Evolutionary conservation across 2,329 filamentous ascomycete species (phyloP).

Genomic region (Tothia fuscella): DNA sequence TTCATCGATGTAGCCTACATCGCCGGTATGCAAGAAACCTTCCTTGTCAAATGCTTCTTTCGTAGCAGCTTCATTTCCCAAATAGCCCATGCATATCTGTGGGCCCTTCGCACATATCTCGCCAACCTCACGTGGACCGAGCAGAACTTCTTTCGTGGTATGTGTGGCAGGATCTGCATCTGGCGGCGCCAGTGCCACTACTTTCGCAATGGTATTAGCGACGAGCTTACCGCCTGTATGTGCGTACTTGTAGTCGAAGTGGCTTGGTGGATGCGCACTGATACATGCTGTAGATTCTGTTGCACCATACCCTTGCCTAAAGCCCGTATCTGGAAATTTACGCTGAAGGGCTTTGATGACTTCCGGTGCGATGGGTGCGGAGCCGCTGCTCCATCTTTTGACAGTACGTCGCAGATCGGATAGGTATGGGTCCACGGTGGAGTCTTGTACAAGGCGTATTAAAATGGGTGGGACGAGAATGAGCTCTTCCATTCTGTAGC

Average conservation of each 20-base stretch:
- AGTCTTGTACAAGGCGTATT: conserved; percentile 1
- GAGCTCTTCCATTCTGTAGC: not conserved
- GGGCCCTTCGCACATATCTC: conserved; percentile 20
- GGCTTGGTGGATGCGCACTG: conserved; percentile 12
- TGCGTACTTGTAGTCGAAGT: conserved; percentile 12
- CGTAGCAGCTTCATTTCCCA: conserved; percentile 18
- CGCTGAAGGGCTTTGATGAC: conserved; percentile 12
- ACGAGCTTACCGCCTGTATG: conserved; percentile 13
- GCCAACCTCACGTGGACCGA: conserved; percentile 16
- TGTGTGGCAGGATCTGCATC: conserved; percentile 15
- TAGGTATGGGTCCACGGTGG: conserved; percentile 4
- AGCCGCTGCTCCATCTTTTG: conserved; percentile 15
- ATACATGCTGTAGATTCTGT: conserved; percentile 14
- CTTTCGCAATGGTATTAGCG: conserved; percentile 13
- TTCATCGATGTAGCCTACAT: conserved; percentile 15
- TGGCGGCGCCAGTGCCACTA: conserved; percentile 19
- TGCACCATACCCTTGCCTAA: conserved; percentile 18
- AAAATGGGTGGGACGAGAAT: conserved; percentile 6
- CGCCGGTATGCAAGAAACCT: conserved; percentile 22
- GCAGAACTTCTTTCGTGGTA: not conserved
- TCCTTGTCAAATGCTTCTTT: conserved; percentile 16
- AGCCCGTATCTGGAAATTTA: conserved; percentile 11
- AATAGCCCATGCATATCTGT: conserved; percentile 20
- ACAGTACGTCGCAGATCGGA: conserved; percentile 1
- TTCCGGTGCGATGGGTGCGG: conserved; percentile 13